Evolutionary conservation across 2,329 filamentous ascomycete genomes (phyloP).

Genomic region (Pseudopithomyces chartarum): DNA sequence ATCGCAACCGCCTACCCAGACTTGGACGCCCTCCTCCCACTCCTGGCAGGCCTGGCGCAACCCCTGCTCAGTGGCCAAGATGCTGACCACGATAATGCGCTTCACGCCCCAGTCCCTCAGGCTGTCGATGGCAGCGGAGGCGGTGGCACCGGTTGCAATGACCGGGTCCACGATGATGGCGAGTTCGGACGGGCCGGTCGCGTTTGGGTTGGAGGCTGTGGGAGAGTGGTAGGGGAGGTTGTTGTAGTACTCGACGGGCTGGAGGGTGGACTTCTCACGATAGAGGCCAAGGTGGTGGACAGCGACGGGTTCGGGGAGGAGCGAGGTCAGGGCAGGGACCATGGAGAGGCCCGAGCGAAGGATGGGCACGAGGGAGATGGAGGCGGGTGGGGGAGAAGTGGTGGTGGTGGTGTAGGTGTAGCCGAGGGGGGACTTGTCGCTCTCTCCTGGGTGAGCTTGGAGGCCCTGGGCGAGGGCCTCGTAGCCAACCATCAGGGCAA

Average conservation of each 20-base stretch:
- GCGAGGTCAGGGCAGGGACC: slow-evolving; percentile 82
- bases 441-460: slow-evolving; percentile 61
- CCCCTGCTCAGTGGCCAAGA: slow-evolving; percentile 76
- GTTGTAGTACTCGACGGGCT: slow-evolving; percentile 97
- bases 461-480: slow-evolving; percentile 76
- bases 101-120: slow-evolving; percentile 90
- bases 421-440: slow-evolving; percentile 76
- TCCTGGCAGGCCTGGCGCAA: slow-evolving; percentile 71
- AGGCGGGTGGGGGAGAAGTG: slow-evolving; percentile 66
- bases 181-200: slow-evolving; percentile 57
- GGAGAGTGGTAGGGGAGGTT: slow-evolving; percentile 79
- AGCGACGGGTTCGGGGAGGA: slow-evolving; percentile 79
- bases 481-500: slow-evolving; percentile 78
- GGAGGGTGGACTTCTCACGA: slow-evolving; percentile 83
- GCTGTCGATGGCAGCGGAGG: slow-evolving; percentile 86
- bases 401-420: slow-evolving; percentile 72
- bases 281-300: slow-evolving; percentile 95
- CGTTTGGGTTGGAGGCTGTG: slow-evolving; percentile 47
- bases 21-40: slow-evolving; percentile 77
- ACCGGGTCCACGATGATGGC: slow-evolving; percentile 90
- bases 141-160: slow-evolving; percentile 91
- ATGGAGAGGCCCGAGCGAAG: slow-evolving; percentile 90
- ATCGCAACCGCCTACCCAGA: slow-evolving; percentile 86
- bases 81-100: slow-evolving; percentile 74
- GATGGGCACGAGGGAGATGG: slow-evolving; percentile 85